phyloP scores from a whole-genome alignment of 2,329 filamentous ascomycete genomes.

The Ilyonectria destructans region DNA sequence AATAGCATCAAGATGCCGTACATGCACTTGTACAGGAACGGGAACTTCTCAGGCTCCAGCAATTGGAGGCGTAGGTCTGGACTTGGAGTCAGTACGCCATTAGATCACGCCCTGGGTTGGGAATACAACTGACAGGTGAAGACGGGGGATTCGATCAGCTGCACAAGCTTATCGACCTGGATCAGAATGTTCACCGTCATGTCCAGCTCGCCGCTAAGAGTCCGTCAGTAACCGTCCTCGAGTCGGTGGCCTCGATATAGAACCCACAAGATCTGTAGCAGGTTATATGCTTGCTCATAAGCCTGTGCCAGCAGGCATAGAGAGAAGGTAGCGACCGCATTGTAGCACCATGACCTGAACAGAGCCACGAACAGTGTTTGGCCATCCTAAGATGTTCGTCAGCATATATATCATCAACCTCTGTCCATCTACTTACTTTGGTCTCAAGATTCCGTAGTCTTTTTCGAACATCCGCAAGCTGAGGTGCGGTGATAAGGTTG shows the following conservation, averaged over 20 bases:
- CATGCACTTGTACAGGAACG: constrained; percentile 96
- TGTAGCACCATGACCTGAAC: constrained; percentile 98
- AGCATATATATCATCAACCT: constrained; percentile 9
- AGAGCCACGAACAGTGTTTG: constrained; percentile 95
- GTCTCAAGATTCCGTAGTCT: constrained; percentile 91
- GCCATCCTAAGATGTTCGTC: constrained; percentile 76
- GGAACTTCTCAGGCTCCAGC: constrained; percentile 94
- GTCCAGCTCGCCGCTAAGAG: constrained; percentile 88
- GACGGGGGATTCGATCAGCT: constrained; percentile 95
- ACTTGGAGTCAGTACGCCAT: background rate
- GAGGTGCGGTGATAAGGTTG: constrained; percentile 97
- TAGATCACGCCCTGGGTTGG: background rate
- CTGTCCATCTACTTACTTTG: constrained; percentile 66
- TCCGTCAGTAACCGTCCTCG: constrained; percentile 5
- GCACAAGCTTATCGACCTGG: constrained; percentile 98
- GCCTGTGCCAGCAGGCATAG: constrained; percentile 95
- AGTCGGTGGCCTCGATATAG: background rate
- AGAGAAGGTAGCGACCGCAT: constrained; percentile 97
- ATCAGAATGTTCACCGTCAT: constrained; percentile 99
- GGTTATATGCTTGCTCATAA: constrained; percentile 97
- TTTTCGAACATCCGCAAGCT: constrained; percentile 92
- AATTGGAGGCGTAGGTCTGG: constrained; percentile 93
- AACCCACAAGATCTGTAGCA: constrained; percentile 92
- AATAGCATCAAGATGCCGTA: constrained; percentile 98
- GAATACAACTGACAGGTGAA: constrained; percentile 86